Percentiles rank a stretch among this genome's conserved stretches.
These are phyloP conservation scores for Claviceps sp. DNA, from an alignment of 2,329 filamentous ascomycete genomes.

Conservation along the genomic window DNA sequence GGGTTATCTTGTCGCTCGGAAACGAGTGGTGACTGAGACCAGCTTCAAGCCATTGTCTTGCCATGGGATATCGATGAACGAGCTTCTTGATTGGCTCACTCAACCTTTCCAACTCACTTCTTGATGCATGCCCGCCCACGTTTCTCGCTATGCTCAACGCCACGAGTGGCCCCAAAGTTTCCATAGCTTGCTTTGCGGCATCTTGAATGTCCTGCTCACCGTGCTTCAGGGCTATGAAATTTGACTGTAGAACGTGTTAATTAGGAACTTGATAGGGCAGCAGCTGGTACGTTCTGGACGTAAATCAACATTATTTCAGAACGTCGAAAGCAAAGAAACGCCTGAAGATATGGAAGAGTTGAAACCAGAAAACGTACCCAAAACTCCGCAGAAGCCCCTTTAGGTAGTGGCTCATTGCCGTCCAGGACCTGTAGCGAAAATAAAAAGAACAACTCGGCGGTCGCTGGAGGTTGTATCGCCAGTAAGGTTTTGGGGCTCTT, in stretches of 20 bases:
- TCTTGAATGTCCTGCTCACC: constrained; percentile 28
- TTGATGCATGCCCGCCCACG: constrained; percentile 52
- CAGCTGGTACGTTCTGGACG: neutral
- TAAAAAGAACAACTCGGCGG: constrained; percentile 53
- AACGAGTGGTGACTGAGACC: constrained; percentile 43
- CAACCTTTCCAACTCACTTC: constrained; percentile 60
- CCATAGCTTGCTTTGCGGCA: constrained; percentile 35
- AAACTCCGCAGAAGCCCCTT: constrained; percentile 59
- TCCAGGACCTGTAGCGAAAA: constrained; percentile 59
- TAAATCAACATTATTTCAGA: neutral
- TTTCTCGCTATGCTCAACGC: constrained; percentile 47
- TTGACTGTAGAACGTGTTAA: constrained; percentile 25
- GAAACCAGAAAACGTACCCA: constrained; percentile 42
- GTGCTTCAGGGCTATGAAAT: constrained; percentile 36
- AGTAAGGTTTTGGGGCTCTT: constrained; percentile 50
- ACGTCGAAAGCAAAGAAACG: too few species aligned
- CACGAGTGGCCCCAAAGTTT: constrained; percentile 48
- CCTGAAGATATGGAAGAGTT: too few species aligned
- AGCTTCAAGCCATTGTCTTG: constrained; percentile 49
- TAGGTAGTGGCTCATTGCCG: constrained; percentile 61
- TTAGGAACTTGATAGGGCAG: neutral
- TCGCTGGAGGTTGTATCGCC: constrained; percentile 37
- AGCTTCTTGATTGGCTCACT: constrained; percentile 60
- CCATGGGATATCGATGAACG: constrained; percentile 38
- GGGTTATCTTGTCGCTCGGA: constrained; percentile 43